Percentiles rank a stretch among this genome's conserved stretches.
These are phyloP conservation scores for Trematosphaeria pertusa DNA, from an alignment of 2,329 filamentous ascomycete genomes.

Conservation along the genomic window DNA sequence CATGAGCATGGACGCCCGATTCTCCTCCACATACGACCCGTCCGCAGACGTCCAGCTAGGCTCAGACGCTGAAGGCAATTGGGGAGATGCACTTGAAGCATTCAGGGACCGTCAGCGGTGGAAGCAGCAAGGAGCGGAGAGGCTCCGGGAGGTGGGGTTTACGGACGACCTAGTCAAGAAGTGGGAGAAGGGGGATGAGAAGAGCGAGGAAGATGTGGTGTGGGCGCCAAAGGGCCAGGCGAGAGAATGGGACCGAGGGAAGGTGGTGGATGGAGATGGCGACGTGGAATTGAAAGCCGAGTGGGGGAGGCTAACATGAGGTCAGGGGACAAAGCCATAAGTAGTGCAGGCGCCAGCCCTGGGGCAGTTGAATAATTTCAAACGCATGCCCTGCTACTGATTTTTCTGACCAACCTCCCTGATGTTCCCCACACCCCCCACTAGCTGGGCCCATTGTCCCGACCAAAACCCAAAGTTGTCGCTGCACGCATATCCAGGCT, in stretches of 20 bases:
- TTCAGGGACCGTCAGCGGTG: conserved; percentile 81
- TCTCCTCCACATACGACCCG: conserved; percentile 71
- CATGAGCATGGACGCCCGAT: conserved; percentile 78
- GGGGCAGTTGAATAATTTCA: background rate
- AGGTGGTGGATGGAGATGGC: conserved; percentile 64
- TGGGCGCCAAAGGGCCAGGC: conserved; percentile 76
- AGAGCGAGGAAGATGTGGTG: conserved; percentile 70
- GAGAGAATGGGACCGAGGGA: conserved; percentile 72
- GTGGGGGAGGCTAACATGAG: conserved; percentile 52
- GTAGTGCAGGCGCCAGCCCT: background rate
- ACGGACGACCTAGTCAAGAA: conserved; percentile 75
- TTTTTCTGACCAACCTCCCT: too few relatives aligned
- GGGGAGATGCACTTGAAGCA: conserved; percentile 81
- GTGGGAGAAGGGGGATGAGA: conserved; percentile 70
- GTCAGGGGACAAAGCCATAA: background rate
- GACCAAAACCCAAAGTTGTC: too few relatives aligned
- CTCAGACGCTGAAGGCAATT: conserved; percentile 66
- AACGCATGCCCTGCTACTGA: background rate
- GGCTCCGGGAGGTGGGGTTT: conserved; percentile 80
- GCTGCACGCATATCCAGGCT: too few relatives aligned
- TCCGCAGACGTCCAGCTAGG: conserved; percentile 61
- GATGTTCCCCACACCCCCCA: too few relatives aligned
- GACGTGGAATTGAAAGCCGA: conserved; percentile 58
- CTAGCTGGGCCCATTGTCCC: too few relatives aligned
- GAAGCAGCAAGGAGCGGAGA: conserved; percentile 75